Conservation (phyloP, 305 asterid genomes). For the Rubia tinctorum region DNA sequence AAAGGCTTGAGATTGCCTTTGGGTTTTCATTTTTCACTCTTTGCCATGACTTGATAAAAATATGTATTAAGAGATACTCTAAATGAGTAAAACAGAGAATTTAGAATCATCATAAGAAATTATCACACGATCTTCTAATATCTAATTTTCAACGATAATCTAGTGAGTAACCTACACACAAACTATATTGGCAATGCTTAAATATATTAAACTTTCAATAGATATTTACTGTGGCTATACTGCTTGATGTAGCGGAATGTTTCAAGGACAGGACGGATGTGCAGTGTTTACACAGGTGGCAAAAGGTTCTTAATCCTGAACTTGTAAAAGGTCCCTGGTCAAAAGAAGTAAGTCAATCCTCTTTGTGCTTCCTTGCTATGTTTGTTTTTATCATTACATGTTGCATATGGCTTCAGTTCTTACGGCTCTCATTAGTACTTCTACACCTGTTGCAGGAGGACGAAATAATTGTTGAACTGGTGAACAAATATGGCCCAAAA, state of each 20-base stretch:
- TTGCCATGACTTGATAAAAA: constrained; percentile 5
- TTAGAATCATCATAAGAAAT: background rate
- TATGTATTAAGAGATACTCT: background rate
- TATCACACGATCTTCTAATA: background rate
- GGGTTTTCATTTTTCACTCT: background rate
- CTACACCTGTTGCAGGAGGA: constrained; percentile 64
- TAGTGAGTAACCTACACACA: background rate
- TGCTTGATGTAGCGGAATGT: constrained; percentile 73
- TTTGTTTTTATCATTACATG: background rate
- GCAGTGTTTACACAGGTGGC: constrained; percentile 99
- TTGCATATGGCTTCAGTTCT: constrained; percentile 10
- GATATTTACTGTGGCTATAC: background rate
- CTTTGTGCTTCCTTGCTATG: constrained; percentile 7
- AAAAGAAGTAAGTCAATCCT: constrained; percentile 66
- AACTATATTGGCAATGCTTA: too few relatives aligned
- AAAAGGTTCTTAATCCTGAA: constrained; percentile 98
- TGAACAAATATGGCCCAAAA: constrained; percentile 81
- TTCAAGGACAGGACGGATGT: constrained; percentile 98
- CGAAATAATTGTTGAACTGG: constrained; percentile 73
- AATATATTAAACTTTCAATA: too few relatives aligned
- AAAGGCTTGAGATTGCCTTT: background rate
- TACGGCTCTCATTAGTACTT: constrained; percentile 19
- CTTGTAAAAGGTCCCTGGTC: constrained; percentile 99
- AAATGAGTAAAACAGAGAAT: background rate
- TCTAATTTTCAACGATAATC: background rate